Evolutionary conservation across 2,329 filamentous ascomycete genomes (phyloP).

Genomic region (Aspergillus costaricaensis): DNA sequence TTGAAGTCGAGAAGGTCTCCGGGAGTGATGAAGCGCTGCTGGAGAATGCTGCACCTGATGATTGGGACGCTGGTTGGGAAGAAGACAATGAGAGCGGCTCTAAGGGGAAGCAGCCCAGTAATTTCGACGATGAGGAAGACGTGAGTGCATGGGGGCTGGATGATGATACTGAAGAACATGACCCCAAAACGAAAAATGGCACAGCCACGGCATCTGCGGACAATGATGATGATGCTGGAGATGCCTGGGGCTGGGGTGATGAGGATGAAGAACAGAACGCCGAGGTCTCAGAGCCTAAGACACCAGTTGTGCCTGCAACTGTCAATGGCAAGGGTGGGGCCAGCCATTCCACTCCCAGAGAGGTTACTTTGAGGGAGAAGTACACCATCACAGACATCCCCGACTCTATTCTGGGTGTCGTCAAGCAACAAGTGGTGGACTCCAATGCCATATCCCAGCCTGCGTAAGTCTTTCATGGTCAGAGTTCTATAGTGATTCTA

Average conservation of each 20-base stretch:
- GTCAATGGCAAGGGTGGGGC: conserved; percentile 22
- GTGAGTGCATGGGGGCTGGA: conserved; percentile 56
- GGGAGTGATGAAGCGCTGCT: conserved; percentile 67
- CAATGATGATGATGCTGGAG: conserved; percentile 48
- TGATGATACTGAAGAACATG: conserved; percentile 33
- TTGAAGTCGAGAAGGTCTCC: conserved; percentile 80
- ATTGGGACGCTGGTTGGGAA: conserved; percentile 81
- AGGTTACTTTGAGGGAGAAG: conserved; percentile 78
- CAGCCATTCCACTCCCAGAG: conserved; percentile 45
- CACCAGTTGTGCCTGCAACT: conserved; percentile 24
- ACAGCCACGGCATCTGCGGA: conserved; percentile 15
- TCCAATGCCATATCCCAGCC: conserved; percentile 40
- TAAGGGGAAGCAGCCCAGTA: conserved; percentile 18
- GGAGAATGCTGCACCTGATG: conserved; percentile 55
- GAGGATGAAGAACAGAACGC: conserved; percentile 51
- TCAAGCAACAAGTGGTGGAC: conserved; percentile 46
- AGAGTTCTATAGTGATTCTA: conserved; percentile 15
- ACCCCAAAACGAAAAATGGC: conserved; percentile 19
- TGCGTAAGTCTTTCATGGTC: conserved; percentile 32
- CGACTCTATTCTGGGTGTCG: conserved; percentile 62
- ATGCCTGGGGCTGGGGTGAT: conserved; percentile 86
- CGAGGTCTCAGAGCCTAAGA: conserved; percentile 22
- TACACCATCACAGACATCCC: conserved; percentile 90
- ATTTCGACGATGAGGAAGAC: conserved; percentile 44
- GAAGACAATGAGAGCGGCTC: conserved; percentile 59